Base-by-base conservation (phyloP, 208 protist species). In the Trypanosoma cruzi region DNA sequence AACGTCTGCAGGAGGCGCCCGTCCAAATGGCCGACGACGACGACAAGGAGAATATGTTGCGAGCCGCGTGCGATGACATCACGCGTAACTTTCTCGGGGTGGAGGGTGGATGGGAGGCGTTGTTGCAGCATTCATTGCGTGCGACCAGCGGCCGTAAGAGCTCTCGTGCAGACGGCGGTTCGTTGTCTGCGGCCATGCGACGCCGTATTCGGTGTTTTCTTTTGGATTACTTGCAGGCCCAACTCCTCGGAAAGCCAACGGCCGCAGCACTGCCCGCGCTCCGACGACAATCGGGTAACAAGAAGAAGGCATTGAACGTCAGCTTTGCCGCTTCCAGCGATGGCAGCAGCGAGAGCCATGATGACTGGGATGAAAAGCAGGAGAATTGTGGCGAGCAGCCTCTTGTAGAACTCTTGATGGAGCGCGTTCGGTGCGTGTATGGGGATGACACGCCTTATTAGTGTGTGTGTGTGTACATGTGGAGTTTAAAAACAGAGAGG, bases 61-160 rank as follows among this genome's bases (percentile, higher is more conserved):
- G 73, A 26, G 72, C 48, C 2, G 84, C 83, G 34, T 91, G 85
- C 65, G 85, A 91, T 70, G 69, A 60, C 29, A 86, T 91, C 57
- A 53, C 72, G 4, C 81, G 73, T 16, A 68, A 65, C 14, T 61
- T 86, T 52, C 75, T 91, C 8, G 82, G 82, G 16, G 28, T 88
- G 18, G 54, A 78, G 4, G 82, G 82, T 14, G 85, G 85, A 18
- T 91, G 79, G 76, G 63, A 67, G 4, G 73, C 79, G 14, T 62
- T 91, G 20, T 22, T 56, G 14, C 50, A 69, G 28, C 54, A 31
- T 14, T 28, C 65, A 0, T 67, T 11, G 10, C 26, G 20, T 34
- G 40, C 18, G 10, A 16, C 0, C 28, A 6, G 6, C 32, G 20
- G 16, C 26, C 5, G 48, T 24, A 28, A n/a, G 11, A 52, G 29